Evolutionary conservation across 2,329 filamentous ascomycete species (phyloP).

Genomic region (Beauveria sp.): DNA sequence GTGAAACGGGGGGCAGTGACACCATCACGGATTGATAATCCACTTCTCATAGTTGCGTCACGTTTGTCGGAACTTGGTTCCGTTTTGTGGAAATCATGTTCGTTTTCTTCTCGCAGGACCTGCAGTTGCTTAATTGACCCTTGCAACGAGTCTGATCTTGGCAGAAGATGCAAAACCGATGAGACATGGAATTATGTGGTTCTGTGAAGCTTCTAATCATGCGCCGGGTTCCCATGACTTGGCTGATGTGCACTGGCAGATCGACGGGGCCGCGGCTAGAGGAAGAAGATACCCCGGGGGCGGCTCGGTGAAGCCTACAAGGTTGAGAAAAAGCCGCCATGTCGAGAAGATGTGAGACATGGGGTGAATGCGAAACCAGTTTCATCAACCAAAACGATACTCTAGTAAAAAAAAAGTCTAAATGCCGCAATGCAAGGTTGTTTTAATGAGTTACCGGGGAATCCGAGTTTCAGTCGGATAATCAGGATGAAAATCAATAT

Average conservation of each 20-base stretch:
- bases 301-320: background rate
- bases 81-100: background rate
- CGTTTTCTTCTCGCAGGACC: background rate
- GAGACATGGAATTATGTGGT: background rate
- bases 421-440: background rate
- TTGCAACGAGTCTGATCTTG: background rate
- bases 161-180: background rate
- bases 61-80: background rate
- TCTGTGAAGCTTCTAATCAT: background rate
- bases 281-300: background rate
- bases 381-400: background rate
- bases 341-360: background rate
- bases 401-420: background rate
- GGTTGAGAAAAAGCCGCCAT: background rate
- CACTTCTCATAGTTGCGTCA: background rate
- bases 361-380: conserved; percentile 4
- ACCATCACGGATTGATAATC: background rate
- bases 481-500: background rate
- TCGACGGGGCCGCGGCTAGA: background rate
- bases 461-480: background rate
- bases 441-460: background rate
- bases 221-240: background rate
- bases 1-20: background rate
- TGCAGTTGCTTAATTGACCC: background rate
- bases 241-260: background rate